Percentiles rank a stretch among this genome's conserved stretches.
phyloP scores from a whole-genome alignment of 805 yeast genomes.

The Wickerhamiella musiphila region DNA sequence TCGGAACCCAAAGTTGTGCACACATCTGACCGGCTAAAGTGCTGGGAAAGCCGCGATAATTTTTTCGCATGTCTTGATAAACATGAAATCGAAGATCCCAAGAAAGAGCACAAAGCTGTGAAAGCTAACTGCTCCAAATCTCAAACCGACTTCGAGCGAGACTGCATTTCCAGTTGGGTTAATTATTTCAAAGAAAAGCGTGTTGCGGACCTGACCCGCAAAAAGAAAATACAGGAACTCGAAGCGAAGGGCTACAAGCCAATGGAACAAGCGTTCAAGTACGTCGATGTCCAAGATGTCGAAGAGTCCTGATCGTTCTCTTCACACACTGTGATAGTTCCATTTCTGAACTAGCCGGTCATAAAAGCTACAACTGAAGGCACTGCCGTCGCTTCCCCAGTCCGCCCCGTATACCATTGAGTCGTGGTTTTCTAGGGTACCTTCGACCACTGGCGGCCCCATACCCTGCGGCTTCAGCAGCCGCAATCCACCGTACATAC shows the following conservation, averaged over 20 bases:
- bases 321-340: slow-evolving; percentile 21
- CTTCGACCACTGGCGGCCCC: slow-evolving; percentile 5
- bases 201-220: slow-evolving; percentile 55
- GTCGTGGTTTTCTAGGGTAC: slow-evolving; percentile 31
- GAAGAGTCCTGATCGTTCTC: neutral
- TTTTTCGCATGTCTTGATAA: slow-evolving; percentile 61
- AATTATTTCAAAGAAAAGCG: slow-evolving; percentile 82
- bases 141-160: slow-evolving; percentile 43
- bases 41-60: slow-evolving; percentile 82
- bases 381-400: slow-evolving; percentile 37
- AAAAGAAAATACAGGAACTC: slow-evolving; percentile 47
- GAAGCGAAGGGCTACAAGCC: slow-evolving; percentile 39
- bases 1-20: slow-evolving; percentile 26
- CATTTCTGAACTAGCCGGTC: slow-evolving; percentile 70
- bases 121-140: slow-evolving; percentile 38
- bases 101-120: slow-evolving; percentile 28
- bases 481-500: slow-evolving; percentile 93
- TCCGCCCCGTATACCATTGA: slow-evolving; percentile 96
- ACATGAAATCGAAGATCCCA: slow-evolving; percentile 50
- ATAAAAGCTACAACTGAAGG: slow-evolving; percentile 82
- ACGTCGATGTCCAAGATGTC: slow-evolving; percentile 27
- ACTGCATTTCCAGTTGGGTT: slow-evolving; percentile 79
- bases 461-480: slow-evolving; percentile 26
- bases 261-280: slow-evolving; percentile 24
- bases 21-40: slow-evolving; percentile 38